Conservation (phyloP, 495 filamentous ascomycete species). For the Penicillium robsamsonii region DNA sequence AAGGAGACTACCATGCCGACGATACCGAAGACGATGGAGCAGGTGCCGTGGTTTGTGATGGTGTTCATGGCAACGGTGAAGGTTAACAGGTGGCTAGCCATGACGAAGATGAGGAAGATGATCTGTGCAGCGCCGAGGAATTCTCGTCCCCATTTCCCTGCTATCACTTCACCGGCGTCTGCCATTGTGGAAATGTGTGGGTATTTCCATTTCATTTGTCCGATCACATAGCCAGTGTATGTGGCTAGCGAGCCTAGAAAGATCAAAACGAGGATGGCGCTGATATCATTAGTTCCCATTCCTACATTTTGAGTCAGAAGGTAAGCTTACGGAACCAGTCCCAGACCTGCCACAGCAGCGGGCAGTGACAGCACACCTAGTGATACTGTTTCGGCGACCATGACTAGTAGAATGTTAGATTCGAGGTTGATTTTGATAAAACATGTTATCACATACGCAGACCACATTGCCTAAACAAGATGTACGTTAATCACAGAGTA, state of each 20-base stretch:
- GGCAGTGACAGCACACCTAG: constrained; percentile 68
- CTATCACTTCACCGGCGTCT: constrained; percentile 66
- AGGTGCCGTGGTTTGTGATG: constrained; percentile 62
- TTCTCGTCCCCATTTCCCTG: constrained; percentile 61
- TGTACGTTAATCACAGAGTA: background rate
- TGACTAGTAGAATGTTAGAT: constrained; percentile 34
- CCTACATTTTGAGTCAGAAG: background rate
- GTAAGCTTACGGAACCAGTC: constrained; percentile 52
- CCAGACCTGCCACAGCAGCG: constrained; percentile 60
- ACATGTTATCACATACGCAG: constrained; percentile 27
- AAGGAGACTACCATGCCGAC: constrained; percentile 65
- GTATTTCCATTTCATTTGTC: constrained; percentile 70
- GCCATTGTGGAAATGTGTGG: constrained; percentile 73
- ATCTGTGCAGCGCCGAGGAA: constrained; percentile 61
- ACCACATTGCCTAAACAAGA: constrained; percentile 40
- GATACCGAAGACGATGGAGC: constrained; percentile 68
- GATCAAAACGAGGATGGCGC: constrained; percentile 65
- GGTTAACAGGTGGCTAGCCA: constrained; percentile 73
- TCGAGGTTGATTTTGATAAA: background rate
- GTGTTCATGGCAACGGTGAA: constrained; percentile 74
- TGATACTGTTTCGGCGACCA: constrained; percentile 73
- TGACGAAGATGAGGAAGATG: constrained; percentile 71
- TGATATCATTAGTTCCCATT: constrained; percentile 11
- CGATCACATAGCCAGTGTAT: constrained; percentile 76
- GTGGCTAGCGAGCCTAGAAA: constrained; percentile 64